Percentiles rank a stretch among this genome's conserved stretches.
Conservation (phyloP, 2,329 filamentous ascomycete species). For the Tolypocladium ovalisporum region DNA sequence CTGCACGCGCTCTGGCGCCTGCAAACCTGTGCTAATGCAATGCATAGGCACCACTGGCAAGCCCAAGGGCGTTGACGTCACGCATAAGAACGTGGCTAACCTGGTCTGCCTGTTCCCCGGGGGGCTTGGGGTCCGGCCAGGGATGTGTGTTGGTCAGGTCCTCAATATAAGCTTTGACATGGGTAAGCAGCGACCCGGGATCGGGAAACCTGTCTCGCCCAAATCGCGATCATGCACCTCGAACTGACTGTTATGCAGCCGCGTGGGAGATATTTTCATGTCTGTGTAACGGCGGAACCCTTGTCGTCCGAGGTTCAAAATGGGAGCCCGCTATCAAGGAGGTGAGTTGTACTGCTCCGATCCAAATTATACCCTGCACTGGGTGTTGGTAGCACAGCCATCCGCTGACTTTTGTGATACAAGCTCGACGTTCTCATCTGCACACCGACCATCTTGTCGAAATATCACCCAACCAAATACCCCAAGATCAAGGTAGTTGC, state of each 20-base stretch:
- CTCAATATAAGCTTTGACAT: conserved; percentile 51
- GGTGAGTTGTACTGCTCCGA: conserved; percentile 17
- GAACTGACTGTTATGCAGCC: conserved; percentile 23
- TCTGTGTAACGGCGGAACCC: conserved; percentile 45
- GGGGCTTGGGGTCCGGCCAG: conserved; percentile 35
- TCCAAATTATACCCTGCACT: neutral
- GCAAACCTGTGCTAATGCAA: neutral
- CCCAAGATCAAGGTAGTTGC: conserved; percentile 41
- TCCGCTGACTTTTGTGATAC: neutral
- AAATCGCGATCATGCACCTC: neutral
- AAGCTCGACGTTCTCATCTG: conserved; percentile 42
- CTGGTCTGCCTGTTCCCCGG: conserved; percentile 39
- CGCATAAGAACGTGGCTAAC: conserved; percentile 44
- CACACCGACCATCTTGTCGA: conserved; percentile 43
- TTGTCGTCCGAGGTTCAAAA: conserved; percentile 37
- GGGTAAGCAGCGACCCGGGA: conserved; percentile 29
- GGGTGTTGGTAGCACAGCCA: neutral
- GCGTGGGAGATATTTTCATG: conserved; percentile 50
- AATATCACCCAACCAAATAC: conserved; percentile 33
- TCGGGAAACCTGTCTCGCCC: neutral
- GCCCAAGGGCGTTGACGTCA: conserved; percentile 48
- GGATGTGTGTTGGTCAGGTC: conserved; percentile 42
- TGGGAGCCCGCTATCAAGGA: conserved; percentile 36
- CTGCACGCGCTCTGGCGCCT: neutral
- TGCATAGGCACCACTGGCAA: conserved; percentile 38